phyloP scores from a whole-genome alignment of 192 early-diverging fungal genomes.

The Backusella sp. region DNA sequence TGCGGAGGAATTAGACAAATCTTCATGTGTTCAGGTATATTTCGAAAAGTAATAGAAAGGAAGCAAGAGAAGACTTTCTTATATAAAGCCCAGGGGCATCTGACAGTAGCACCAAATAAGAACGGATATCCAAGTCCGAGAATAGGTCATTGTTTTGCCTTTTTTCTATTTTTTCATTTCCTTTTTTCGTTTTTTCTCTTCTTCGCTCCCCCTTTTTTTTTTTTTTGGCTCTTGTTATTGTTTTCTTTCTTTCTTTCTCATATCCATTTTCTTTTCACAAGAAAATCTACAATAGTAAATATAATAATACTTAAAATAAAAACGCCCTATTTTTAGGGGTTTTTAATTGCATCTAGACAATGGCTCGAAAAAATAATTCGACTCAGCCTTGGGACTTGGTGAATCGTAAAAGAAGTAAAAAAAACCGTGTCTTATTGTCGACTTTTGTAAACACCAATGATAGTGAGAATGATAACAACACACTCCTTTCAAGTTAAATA shows the following conservation, averaged over 20 bases:
- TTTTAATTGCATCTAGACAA: constrained; percentile 3
- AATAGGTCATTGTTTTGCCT: constrained; percentile 16
- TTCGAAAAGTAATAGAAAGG: background rate
- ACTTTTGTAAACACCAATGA: background rate
- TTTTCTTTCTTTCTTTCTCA: background rate
- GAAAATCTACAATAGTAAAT: background rate
- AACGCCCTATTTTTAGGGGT: background rate
- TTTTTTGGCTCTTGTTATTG: background rate
- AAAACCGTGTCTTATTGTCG: background rate
- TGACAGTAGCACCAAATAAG: constrained; percentile 3
- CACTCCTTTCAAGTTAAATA: constrained; percentile 7
- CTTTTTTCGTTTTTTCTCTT: background rate
- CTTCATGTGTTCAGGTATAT: background rate
- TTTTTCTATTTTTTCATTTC: background rate
- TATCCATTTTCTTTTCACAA: background rate
- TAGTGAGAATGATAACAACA: constrained; percentile 1
- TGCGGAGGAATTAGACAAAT: background rate
- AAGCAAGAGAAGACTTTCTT: background rate
- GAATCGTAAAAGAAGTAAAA: background rate
- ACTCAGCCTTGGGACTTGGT: constrained; percentile 14
- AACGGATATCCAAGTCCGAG: constrained; percentile 1
- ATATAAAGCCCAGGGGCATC: constrained; percentile 9
- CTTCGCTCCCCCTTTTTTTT: background rate
- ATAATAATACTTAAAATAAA: background rate
- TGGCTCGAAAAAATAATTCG: constrained; percentile 5